Conservation (phyloP, 768 basidiomycete genomes). For the Suillus sp. region DNA sequence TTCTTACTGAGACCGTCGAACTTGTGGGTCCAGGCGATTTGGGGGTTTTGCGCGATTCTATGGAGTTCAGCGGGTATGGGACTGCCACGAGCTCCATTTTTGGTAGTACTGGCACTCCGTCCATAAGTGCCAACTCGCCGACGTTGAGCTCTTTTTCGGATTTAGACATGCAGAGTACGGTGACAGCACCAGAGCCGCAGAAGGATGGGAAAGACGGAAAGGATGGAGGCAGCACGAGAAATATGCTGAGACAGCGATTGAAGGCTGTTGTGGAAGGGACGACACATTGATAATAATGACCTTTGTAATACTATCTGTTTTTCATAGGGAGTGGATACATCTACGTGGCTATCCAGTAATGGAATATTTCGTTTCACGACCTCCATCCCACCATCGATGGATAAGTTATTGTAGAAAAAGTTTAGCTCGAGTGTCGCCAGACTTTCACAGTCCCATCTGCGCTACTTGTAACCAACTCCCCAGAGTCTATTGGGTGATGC, state of each 20-base stretch:
- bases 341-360: background rate
- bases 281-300: slow-evolving; percentile 17
- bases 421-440: slow-evolving; percentile 58
- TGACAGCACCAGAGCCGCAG: slow-evolving; percentile 25
- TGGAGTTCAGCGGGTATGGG: background rate
- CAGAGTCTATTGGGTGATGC: slow-evolving; percentile 78
- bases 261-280: slow-evolving; percentile 34
- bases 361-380: background rate
- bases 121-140: slow-evolving; percentile 30
- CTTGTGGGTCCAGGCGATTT: slow-evolving; percentile 43
- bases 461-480: slow-evolving; percentile 87
- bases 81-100: slow-evolving; percentile 21
- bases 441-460: slow-evolving; percentile 92
- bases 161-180: slow-evolving; percentile 26
- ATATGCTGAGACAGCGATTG: slow-evolving; percentile 32
- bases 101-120: slow-evolving; percentile 18
- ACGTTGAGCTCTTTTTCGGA: slow-evolving; percentile 32
- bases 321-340: background rate
- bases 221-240: slow-evolving; percentile 14
- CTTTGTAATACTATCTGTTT: slow-evolving; percentile 23
- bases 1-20: slow-evolving; percentile 73
- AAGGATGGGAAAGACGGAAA: slow-evolving; percentile 19
- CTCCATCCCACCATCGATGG: background rate
- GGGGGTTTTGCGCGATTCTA: slow-evolving; percentile 31
- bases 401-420: background rate